These are phyloP conservation scores for Diaporthe vexans DNA, from an alignment of 2,329 filamentous ascomycete genomes.

Conservation along the genomic window DNA sequence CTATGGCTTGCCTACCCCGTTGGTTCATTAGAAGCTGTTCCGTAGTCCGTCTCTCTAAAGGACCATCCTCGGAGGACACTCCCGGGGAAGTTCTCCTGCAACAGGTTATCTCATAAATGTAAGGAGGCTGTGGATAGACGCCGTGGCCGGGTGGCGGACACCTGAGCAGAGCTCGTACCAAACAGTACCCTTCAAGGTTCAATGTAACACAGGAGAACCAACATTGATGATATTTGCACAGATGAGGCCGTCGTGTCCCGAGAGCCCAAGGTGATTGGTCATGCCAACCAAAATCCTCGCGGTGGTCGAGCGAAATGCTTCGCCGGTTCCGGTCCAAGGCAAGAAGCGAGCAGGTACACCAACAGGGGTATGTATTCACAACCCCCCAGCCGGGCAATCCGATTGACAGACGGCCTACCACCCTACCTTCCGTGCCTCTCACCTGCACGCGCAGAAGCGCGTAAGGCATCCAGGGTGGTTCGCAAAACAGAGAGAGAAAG, in stretches of 20 bases:
- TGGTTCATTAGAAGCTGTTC: too few species aligned
- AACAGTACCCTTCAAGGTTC: not conserved
- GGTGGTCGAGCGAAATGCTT: not conserved
- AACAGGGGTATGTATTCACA: not conserved
- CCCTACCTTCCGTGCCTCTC: not conserved
- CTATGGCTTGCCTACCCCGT: too few species aligned
- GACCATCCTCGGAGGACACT: too few species aligned
- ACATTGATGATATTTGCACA: not conserved
- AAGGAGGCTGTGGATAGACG: too few species aligned
- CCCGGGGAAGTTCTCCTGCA: too few species aligned
- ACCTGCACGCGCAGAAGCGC: not conserved
- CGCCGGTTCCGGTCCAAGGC: not conserved
- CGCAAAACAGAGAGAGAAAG: not conserved
- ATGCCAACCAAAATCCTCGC: not conserved
- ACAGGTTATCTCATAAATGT: too few species aligned
- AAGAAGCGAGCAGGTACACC: not conserved
- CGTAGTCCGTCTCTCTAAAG: too few species aligned
- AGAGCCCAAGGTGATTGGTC: constrained; percentile 12
- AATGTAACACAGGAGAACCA: constrained; percentile 14
- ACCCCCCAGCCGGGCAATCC: not conserved
- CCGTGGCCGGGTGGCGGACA: too few species aligned
- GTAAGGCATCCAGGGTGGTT: constrained; percentile 31
- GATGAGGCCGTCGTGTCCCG: constrained; percentile 26
- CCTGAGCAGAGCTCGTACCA: too few species aligned
- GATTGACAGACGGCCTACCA: not conserved